These are phyloP conservation scores for Carex littledalei DNA, from an alignment of 176 grass and related monocot genomes.

Conservation along the genomic window DNA sequence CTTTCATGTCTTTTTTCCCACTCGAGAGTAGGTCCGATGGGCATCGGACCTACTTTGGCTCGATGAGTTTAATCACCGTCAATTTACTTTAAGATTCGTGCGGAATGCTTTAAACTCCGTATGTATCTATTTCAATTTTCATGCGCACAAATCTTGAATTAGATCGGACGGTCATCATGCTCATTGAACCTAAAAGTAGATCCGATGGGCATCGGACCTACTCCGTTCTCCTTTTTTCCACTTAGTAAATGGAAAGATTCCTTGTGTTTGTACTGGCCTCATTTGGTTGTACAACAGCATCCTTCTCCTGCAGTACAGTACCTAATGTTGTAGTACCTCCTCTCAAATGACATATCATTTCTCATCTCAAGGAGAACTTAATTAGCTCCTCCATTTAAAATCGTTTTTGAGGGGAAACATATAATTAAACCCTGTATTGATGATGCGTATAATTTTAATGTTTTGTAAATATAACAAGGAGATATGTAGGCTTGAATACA, in stretches of 20 bases:
- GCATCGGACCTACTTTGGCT: too few species aligned
- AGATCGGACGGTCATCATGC: too few species aligned
- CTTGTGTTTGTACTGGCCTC: neutral
- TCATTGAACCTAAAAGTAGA: too few species aligned
- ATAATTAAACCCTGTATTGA: neutral
- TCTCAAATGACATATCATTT: neutral
- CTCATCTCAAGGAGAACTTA: neutral
- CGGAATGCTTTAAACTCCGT: too few species aligned
- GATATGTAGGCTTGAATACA: neutral
- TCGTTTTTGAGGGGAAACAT: neutral
- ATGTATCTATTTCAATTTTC: too few species aligned
- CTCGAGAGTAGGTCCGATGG: too few species aligned
- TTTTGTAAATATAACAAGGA: neutral
- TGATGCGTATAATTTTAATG: neutral
- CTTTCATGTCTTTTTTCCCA: neutral
- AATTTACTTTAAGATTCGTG: too few species aligned
- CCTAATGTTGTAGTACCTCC: neutral
- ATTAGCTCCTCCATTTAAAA: neutral
- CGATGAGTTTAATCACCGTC: too few species aligned
- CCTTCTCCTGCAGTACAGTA: neutral
- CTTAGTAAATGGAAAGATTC: neutral
- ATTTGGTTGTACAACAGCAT: conserved; percentile 12
- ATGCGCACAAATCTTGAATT: too few species aligned
- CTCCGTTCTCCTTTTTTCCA: neutral
- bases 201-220: too few species aligned